Base-by-base conservation (phyloP, 2,329 filamentous ascomycete genomes). In the Monilinia polystroma region DNA sequence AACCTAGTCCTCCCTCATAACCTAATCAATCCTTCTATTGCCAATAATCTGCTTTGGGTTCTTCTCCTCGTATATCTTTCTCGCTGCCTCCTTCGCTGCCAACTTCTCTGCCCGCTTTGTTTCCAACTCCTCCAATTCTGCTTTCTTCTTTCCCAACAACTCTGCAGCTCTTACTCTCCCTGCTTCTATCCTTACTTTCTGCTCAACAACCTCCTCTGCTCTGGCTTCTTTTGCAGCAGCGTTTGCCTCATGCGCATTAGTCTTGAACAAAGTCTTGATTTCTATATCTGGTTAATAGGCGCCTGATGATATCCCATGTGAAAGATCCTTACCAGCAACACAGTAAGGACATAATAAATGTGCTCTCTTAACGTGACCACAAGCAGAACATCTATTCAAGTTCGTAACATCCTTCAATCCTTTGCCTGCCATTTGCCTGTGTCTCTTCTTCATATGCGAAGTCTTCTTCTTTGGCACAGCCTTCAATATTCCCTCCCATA, bases 381-480 rank as follows among this genome's bases (percentile, higher is more conserved):
- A 99, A 18, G 88, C 91, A 0, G 94, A 91, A 77, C 95, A 99
- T 76, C 87, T 91, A 81, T 93, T 96, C 73, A 99, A 80, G 64
- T 87, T 86, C 70, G 90, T 95, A 67, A 96, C 88, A 77, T 99
- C 95, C 81, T 97, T 91, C 73, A 99, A 80, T 55, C 89, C 94
- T 81, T 99, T 99, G 75, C 95, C 95, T 32, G 93, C 94, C 89
- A 98, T 90, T 77, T 96, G 93, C 75, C 96, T 87, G 76, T 93
- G 89, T 73, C 95, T 86, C 84, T 93, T 97, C 82, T 95, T 97
- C 83, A 92, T 92, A 79, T 99, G 92, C 53, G 94, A 97, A 45
- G 93, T 96, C 86, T 98, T 99, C 82, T 97, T 98, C 85, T 99
- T 99, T 6, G 95, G 95, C 20, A 98, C 95, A 1, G 95, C 95